Evolutionary conservation across 495 filamentous ascomycete genomes (phyloP).

Genomic region (Aspergillus leporis): DNA sequence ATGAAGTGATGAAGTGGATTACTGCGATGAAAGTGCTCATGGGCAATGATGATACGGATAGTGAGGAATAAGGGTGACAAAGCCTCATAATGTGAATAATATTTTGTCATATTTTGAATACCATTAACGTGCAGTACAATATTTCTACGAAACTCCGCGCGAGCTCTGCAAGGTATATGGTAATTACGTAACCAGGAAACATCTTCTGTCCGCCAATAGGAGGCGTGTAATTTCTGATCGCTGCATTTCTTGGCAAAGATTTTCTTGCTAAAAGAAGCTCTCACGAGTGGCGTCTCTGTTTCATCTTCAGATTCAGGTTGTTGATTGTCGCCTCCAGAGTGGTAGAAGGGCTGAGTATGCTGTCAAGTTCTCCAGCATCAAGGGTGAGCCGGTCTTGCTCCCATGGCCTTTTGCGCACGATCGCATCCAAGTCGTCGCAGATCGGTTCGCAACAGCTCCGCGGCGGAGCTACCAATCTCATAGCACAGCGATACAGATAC

Average conservation of each 20-base stretch:
- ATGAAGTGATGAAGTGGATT: constrained; percentile 67
- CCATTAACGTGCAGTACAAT: not conserved
- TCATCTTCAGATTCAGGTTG: constrained; percentile 11
- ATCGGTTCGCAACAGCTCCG: constrained; percentile 30
- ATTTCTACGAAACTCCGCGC: too few relatives aligned
- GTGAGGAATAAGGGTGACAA: constrained; percentile 25
- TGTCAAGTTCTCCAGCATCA: constrained; percentile 35
- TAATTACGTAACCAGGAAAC: constrained; percentile 22
- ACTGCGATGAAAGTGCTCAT: constrained; percentile 78
- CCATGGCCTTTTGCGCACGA: constrained; percentile 27
- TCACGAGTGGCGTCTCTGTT: constrained; percentile 25
- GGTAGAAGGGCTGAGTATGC: constrained; percentile 31
- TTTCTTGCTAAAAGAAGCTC: constrained; percentile 25
- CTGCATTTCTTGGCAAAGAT: constrained; percentile 35
- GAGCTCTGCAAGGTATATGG: too few relatives aligned
- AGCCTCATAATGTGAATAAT: not conserved
- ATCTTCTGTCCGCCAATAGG: constrained; percentile 31
- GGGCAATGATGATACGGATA: constrained; percentile 57
- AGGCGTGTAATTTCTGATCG: constrained; percentile 29
- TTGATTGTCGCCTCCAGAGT: constrained; percentile 8
- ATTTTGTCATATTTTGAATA: not conserved
- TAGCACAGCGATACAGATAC: constrained; percentile 20
- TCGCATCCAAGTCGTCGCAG: constrained; percentile 18
- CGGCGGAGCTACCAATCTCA: constrained; percentile 26
- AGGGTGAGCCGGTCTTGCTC: constrained; percentile 31